A percentile compares a stretch with the other conserved stretches of the same genome.
These are phyloP conservation scores for Ophiostoma perfectum DNA, from an alignment of 2,329 filamentous ascomycete genomes.

Conservation along the genomic window DNA sequence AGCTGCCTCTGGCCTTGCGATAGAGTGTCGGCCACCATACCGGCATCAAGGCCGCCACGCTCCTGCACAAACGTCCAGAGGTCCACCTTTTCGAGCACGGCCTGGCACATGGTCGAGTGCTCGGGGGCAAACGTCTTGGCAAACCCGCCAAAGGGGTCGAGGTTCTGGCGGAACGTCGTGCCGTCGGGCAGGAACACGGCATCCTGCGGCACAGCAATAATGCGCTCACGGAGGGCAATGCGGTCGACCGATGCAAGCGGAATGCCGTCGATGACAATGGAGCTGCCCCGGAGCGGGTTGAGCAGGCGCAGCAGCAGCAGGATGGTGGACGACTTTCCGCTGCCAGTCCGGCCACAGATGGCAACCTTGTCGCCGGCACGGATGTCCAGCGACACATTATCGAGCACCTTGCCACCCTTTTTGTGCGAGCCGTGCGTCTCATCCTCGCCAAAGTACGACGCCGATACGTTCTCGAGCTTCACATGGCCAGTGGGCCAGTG, in stretches of 20 bases:
- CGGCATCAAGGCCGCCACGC: neutral
- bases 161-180: slow-evolving; percentile 35
- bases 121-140: neutral
- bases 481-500: neutral
- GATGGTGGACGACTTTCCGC: slow-evolving; percentile 43
- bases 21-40: slow-evolving; percentile 36
- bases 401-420: slow-evolving; percentile 23
- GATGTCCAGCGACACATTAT: slow-evolving; percentile 31
- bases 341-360: slow-evolving; percentile 42
- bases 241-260: slow-evolving; percentile 38
- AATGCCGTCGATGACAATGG: slow-evolving; percentile 43
- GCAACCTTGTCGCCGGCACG: slow-evolving; percentile 36
- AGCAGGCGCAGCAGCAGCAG: slow-evolving; percentile 40
- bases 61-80: slow-evolving; percentile 4
- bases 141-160: slow-evolving; percentile 37
- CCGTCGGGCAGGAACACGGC: slow-evolving; percentile 44
- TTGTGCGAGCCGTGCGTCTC: neutral
- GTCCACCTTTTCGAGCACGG: neutral
- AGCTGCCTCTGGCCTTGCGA: slow-evolving; percentile 59
- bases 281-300: slow-evolving; percentile 32
- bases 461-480: neutral
- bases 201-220: slow-evolving; percentile 52
- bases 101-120: neutral
- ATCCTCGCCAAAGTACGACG: neutral
- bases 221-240: slow-evolving; percentile 39